Evolutionary conservation across 2,329 filamentous ascomycete species (phyloP).

Genomic region (Hypoxylon sp.): DNA sequence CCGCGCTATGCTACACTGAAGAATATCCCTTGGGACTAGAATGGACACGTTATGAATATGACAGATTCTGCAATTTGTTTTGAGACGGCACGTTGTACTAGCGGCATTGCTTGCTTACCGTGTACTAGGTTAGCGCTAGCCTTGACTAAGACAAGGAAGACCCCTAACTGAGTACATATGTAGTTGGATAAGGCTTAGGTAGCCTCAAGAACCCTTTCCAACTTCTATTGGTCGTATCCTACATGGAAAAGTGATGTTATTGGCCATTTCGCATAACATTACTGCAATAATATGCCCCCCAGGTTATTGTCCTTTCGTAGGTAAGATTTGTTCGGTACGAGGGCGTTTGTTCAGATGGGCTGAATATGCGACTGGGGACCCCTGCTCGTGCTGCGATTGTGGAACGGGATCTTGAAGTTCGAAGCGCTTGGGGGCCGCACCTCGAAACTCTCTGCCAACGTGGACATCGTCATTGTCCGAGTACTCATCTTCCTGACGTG

Average conservation of each 20-base stretch:
- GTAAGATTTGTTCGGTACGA: background rate
- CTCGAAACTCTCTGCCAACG: conserved; percentile 1
- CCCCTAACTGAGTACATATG: background rate
- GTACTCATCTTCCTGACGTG: background rate
- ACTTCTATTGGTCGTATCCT: background rate
- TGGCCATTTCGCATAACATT: background rate
- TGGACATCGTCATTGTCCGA: background rate
- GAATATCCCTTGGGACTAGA: background rate
- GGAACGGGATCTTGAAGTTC: conserved; percentile 13
- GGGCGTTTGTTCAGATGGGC: conserved; percentile 5
- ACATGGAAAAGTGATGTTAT: background rate
- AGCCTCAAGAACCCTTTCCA: background rate
- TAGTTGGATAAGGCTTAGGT: background rate
- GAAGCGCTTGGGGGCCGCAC: background rate
- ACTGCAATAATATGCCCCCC: background rate
- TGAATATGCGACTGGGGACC: conserved; percentile 10
- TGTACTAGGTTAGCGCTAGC: background rate
- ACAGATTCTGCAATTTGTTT: background rate
- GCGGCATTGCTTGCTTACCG: background rate
- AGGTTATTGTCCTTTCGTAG: background rate
- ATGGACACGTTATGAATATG: background rate
- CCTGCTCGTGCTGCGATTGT: conserved; percentile 20
- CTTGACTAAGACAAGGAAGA: background rate
- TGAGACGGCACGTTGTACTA: background rate
- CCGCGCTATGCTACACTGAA: conserved; percentile 47